Base-by-base conservation (phyloP, 257 asterid genomes). In the Gentiana dahurica region DNA sequence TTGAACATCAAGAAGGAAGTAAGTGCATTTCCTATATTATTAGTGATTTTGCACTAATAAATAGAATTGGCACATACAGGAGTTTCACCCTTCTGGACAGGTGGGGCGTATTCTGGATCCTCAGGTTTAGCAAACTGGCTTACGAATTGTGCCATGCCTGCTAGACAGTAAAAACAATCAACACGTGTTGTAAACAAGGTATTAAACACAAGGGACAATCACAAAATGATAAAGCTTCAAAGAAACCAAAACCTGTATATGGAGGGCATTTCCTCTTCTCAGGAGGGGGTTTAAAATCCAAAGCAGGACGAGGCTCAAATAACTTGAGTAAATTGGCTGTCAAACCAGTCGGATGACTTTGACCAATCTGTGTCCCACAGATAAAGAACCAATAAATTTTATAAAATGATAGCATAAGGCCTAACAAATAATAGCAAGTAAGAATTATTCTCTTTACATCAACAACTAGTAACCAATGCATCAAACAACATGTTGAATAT, bases 321-420 rank as follows among this genome's bases (percentile, higher is more conserved):
- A 92, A 59, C 70, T 85, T 92, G 74, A 92, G 78, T 57, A 92
- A 91, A 74, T 74, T 85, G 4, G 80, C 51, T 0, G 98, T 92
- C 68, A 92, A 80, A 53, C 98, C 98, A 67, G 98, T 92, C 6
- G 98, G 95, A 73, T 92, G 98, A 74, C 95, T 83, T 73, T 83
- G 95, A 55, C 97, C 98, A 53, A 92, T 92, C 98, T 92, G 82
- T 72, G 75, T 1, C 50, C 48, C 11, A 61, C 32, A 61, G 58
- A 60, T 41, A 41, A 41, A 41, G 9, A 41, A 41, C 46, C 46
- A 41, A 41, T 5, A 7, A 41, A 39, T 39, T 8, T 39, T 39
- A 4, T 39, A 5, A 39, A 39, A 8, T 24, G 8, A 37, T 8
- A 51, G 11, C 36, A 38, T 38, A 51, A 57, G 63, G 34, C 36